Percentiles rank a stretch among this genome's conserved stretches.
Conservation (phyloP, 129 eudicot genomes). For the Tanacetum coccineum region DNA sequence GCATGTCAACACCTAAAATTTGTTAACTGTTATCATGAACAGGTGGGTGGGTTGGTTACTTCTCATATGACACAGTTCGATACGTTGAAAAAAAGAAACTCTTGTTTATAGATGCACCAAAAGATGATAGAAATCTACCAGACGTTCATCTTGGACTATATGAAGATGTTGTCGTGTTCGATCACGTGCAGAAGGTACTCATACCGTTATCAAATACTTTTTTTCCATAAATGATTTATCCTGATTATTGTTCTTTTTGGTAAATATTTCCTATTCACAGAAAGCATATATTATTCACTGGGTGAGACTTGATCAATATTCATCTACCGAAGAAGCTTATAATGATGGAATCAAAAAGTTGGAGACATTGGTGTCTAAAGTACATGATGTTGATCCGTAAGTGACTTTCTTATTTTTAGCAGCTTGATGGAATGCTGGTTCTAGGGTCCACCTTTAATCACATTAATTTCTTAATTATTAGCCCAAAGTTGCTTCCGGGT, state of each 20-base stretch:
- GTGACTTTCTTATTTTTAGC: conserved; percentile 21
- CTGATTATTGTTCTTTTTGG: neutral
- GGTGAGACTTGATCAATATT: conserved; percentile 71
- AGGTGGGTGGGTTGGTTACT: conserved; percentile 99
- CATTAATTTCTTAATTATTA: conserved; percentile 24
- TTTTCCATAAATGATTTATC: neutral
- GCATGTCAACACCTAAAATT: conserved; percentile 9
- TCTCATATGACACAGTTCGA: conserved; percentile 90
- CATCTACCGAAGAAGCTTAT: conserved; percentile 68
- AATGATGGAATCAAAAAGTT: conserved; percentile 62
- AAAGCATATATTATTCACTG: conserved; percentile 82
- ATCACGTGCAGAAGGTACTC: conserved; percentile 92
- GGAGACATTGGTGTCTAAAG: conserved; percentile 60
- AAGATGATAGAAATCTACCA: conserved; percentile 72
- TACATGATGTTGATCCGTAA: conserved; percentile 68
- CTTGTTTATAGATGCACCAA: conserved; percentile 64
- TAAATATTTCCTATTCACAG: conserved; percentile 37
- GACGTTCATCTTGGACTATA: conserved; percentile 88
- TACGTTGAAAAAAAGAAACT: conserved; percentile 68
- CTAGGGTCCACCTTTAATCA: conserved; percentile 7
- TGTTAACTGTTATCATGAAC: conserved; percentile 17
- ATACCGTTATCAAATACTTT: conserved; percentile 7
- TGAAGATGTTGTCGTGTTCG: conserved; percentile 84
- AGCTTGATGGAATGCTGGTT: conserved; percentile 1
- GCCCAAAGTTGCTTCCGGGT: conserved; percentile 80